phyloP scores from a whole-genome alignment of 1,284 basidiomycete genomes.

The Melampsora abietis-canadensis region DNA sequence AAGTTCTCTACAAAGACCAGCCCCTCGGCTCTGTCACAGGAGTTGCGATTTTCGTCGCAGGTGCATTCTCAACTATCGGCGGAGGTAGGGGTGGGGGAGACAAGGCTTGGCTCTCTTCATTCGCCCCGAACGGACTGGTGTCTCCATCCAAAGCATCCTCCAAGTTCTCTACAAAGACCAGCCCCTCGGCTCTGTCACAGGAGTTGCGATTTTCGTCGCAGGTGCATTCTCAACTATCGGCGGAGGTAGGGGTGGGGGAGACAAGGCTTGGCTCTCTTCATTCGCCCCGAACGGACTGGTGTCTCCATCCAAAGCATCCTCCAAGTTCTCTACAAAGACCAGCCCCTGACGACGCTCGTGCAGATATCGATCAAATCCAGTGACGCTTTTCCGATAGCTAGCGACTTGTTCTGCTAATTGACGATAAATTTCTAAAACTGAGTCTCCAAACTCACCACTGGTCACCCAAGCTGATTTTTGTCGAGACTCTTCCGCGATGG shows the following conservation, averaged over 20 bases:
- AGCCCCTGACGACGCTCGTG: conserved; percentile 81
- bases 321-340: conserved; percentile 85
- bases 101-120: conserved; percentile 5
- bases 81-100: not conserved
- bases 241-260: not conserved
- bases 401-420: conserved; percentile 60
- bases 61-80: not conserved
- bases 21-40: conserved; percentile 52
- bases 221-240: not conserved
- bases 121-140: not conserved
- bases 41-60: not conserved
- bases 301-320: conserved; percentile 67
- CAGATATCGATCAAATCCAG: conserved; percentile 78
- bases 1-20: conserved; percentile 88
- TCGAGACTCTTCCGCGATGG: not conserved
- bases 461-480: not conserved
- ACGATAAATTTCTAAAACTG: conserved; percentile 46
- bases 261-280: conserved; percentile 5
- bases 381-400: conserved; percentile 68
- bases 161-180: conserved; percentile 87
- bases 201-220: conserved; percentile 6
- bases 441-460: not conserved
- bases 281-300: not conserved
- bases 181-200: conserved; percentile 53
- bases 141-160: conserved; percentile 70